phyloP scores from a whole-genome alignment of 352 stramenopile genomes.

The Phytophthora chlamydospora region DNA sequence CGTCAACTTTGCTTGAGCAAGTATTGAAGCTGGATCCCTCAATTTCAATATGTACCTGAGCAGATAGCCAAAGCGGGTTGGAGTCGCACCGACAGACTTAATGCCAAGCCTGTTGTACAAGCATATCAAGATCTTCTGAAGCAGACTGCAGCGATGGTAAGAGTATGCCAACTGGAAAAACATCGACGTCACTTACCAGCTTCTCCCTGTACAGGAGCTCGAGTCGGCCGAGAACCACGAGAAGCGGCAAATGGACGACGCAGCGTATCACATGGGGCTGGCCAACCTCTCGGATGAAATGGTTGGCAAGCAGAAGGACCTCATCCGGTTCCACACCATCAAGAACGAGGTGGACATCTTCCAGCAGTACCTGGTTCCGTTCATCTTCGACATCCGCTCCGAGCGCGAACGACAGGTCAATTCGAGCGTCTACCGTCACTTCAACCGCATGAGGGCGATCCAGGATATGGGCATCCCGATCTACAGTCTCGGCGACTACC shows the following conservation, averaged over 20 bases:
- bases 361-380: slow-evolving; percentile 75
- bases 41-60: not conserved
- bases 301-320: slow-evolving; percentile 55
- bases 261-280: slow-evolving; percentile 58
- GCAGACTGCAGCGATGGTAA: slow-evolving; percentile 58
- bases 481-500: slow-evolving; percentile 68
- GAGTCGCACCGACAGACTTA: slow-evolving; percentile 24
- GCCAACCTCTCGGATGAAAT: slow-evolving; percentile 63
- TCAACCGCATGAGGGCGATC: slow-evolving; percentile 61
- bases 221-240: slow-evolving; percentile 38
- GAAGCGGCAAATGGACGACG: slow-evolving; percentile 40
- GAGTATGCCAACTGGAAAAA: too few relatives aligned
- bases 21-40: not conserved
- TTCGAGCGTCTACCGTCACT: slow-evolving; percentile 81
- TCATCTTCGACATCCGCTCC: slow-evolving; percentile 64
- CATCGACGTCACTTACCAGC: too few relatives aligned
- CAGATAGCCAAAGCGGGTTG: slow-evolving; percentile 28
- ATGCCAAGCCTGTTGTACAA: slow-evolving; percentile 48
- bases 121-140: slow-evolving; percentile 62
- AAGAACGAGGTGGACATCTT: slow-evolving; percentile 86
- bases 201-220: slow-evolving; percentile 25
- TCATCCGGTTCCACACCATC: slow-evolving; percentile 69
- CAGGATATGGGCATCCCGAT: slow-evolving; percentile 81
- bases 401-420: slow-evolving; percentile 58
- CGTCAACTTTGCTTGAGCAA: not conserved